A percentile compares a stretch with the other conserved stretches of the same genome.
Conservation (phyloP, 2,329 filamentous ascomycete species). For the Blastomyces percursus region DNA sequence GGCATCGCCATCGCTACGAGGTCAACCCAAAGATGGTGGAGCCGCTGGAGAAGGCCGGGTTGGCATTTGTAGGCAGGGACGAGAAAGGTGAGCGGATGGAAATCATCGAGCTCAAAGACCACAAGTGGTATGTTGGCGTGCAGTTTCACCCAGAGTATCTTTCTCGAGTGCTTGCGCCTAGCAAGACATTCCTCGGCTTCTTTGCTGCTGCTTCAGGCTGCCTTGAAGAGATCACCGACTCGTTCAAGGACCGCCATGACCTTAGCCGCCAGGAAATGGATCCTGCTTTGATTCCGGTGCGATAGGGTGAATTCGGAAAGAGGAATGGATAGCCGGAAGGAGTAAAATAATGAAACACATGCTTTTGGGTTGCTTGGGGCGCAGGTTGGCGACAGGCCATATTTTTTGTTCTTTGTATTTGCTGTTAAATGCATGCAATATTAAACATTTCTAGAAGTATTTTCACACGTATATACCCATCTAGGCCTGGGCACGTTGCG, state of each 20-base stretch:
- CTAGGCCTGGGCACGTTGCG: not conserved
- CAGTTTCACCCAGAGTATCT: constrained; percentile 87
- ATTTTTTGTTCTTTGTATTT: not conserved
- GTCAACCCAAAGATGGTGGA: constrained; percentile 73
- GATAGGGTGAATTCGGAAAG: not conserved
- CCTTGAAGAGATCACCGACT: constrained; percentile 38
- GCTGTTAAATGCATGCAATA: not conserved
- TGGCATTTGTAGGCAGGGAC: constrained; percentile 71
- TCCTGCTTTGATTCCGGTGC: not conserved
- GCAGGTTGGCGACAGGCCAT: not conserved
- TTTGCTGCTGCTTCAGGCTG: constrained; percentile 65
- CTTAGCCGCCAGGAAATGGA: constrained; percentile 13
- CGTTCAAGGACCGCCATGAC: constrained; percentile 17
- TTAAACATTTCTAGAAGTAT: not conserved
- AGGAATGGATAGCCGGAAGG: not conserved
- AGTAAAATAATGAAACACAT: not conserved
- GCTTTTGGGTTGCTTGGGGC: not conserved
- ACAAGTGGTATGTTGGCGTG: constrained; percentile 74
- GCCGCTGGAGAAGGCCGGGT: constrained; percentile 54
- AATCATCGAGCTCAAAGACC: constrained; percentile 68
- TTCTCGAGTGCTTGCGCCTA: constrained; percentile 61
- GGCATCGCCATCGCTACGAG: constrained; percentile 83
- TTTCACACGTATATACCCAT: not conserved
- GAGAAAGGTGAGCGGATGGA: constrained; percentile 70
- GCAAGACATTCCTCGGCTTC: constrained; percentile 70